Base-by-base conservation (phyloP, 2,329 filamentous ascomycete species). In the Fusarium nurragi region DNA sequence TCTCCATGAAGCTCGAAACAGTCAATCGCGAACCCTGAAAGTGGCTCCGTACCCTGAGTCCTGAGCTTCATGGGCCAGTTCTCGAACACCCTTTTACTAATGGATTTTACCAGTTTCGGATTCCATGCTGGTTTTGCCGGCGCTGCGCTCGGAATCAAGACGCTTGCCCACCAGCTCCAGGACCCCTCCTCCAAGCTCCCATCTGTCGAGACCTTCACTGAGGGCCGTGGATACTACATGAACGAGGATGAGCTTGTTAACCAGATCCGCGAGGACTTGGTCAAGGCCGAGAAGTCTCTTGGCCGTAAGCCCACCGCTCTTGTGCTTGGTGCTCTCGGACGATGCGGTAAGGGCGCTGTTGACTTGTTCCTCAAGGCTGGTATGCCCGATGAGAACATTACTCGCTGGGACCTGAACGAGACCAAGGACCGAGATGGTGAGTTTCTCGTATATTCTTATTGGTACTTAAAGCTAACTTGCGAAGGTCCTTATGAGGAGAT, bases 341-440 rank as follows among this genome's bases (percentile, higher is more conserved):
- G 94, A 68, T 97, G 94, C 74, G 93, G 94, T 54, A 87, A 85
- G 41, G 94, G 94, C 62, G 94, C 94, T 19, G 88, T 94, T 34
- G 91, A 97, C 70, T 82, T 94, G 58, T 92, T 91, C 76, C 81
- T 87, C 69, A 88, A 89, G 78, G 89, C 89, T 14, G 94, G 93
- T 55, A 67, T 78, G 36, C 71, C 74, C 10, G 71, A 72, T 39
- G 71, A 73, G 36, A 73, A 73, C 41, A 90, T 97, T 71, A 69
- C 66, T 2, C 61, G 61, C 69, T 87, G 84, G 85, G 93, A 97
- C 81, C 85, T 97, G 75, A 85, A 85, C 28, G 92, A 97, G 84
- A 97, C 93, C 3, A 70, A 70, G 36, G 83, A 83, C 56, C 67
- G 74, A 18, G 87, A 88, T 53, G 92, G 92, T 49, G 40, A 16